Evolutionary conservation across 768 basidiomycete genomes (phyloP).

Genomic region (Pisolithus albus): DNA sequence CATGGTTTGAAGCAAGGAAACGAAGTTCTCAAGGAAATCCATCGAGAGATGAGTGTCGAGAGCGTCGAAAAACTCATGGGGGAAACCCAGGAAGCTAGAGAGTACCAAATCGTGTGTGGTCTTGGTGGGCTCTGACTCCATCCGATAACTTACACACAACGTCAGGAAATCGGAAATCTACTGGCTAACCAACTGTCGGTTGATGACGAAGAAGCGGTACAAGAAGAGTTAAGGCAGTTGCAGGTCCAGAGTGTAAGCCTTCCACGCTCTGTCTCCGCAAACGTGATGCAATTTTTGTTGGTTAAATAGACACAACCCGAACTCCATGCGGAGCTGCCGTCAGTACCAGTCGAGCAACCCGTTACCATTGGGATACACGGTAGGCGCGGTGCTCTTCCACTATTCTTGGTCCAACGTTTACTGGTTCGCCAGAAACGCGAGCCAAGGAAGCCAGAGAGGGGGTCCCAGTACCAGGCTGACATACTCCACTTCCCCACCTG

Average conservation of each 20-base stretch:
- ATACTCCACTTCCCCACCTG: neutral
- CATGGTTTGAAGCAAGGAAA: constrained; percentile 93
- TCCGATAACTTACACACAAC: neutral
- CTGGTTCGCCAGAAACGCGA: constrained; percentile 1
- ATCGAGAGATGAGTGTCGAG: constrained; percentile 88
- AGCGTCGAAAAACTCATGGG: constrained; percentile 91
- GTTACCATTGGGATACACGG: constrained; percentile 26
- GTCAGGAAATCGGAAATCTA: constrained; percentile 87
- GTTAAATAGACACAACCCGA: constrained; percentile 23
- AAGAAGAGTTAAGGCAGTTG: constrained; percentile 68
- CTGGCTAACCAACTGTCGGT: constrained; percentile 72
- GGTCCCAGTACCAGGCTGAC: constrained; percentile 20
- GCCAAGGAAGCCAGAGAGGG: constrained; percentile 1
- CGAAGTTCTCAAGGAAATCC: constrained; percentile 87
- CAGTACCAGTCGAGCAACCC: constrained; percentile 45
- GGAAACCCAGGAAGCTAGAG: constrained; percentile 87
- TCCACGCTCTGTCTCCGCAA: neutral
- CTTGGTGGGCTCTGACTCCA: neutral
- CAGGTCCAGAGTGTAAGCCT: constrained; percentile 55
- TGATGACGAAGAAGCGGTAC: constrained; percentile 93
- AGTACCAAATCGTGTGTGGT: constrained; percentile 71
- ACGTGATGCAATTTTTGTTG: constrained; percentile 17
- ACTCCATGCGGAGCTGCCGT: constrained; percentile 41
- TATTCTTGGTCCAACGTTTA: constrained; percentile 3
- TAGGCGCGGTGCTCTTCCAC: constrained; percentile 8